These are phyloP conservation scores for Talaromyces sp. DNA, from an alignment of 2,329 filamentous ascomycete species.

Conservation along the genomic window DNA sequence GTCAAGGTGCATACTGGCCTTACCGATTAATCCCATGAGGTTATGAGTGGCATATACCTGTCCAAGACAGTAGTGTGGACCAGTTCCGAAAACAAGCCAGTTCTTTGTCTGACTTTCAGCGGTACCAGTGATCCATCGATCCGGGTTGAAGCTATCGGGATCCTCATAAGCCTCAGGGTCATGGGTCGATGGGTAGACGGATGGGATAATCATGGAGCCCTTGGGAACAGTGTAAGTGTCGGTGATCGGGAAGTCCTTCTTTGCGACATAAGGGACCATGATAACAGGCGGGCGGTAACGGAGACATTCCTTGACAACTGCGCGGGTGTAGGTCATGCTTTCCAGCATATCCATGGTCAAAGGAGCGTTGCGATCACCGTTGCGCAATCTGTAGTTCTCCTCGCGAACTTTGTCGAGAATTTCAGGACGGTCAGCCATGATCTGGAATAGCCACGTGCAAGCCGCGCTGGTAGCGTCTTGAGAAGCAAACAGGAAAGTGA, in stretches of 20 bases:
- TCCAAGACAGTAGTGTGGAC: slow-evolving; percentile 93
- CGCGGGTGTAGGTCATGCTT: slow-evolving; percentile 82
- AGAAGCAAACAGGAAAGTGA: slow-evolving; percentile 95
- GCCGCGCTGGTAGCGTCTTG: slow-evolving; percentile 96
- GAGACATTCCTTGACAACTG: slow-evolving; percentile 84
- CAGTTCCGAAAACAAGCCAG: slow-evolving; percentile 92
- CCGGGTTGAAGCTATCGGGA: slow-evolving; percentile 83
- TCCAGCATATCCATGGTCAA: slow-evolving; percentile 84
- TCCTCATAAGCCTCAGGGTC: slow-evolving; percentile 90
- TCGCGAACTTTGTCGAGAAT: slow-evolving; percentile 84
- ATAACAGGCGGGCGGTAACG: slow-evolving; percentile 94
- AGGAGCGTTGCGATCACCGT: slow-evolving; percentile 66
- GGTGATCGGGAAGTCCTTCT: slow-evolving; percentile 92
- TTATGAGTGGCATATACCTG: slow-evolving; percentile 89
- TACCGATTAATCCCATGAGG: slow-evolving; percentile 83
- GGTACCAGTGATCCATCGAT: slow-evolving; percentile 84
- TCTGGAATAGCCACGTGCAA: slow-evolving; percentile 91
- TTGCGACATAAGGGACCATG: slow-evolving; percentile 92
- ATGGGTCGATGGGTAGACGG: slow-evolving; percentile 83
- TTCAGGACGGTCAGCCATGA: slow-evolving; percentile 90
- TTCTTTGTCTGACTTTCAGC: slow-evolving; percentile 93
- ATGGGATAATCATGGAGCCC: slow-evolving; percentile 90
- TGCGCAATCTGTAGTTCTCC: slow-evolving; percentile 75
- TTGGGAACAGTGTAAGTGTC: slow-evolving; percentile 88
- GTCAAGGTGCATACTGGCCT: slow-evolving; percentile 79